These are phyloP conservation scores for Misopates orontium DNA, from an alignment of 257 asterid species.

Conservation along the genomic window DNA sequence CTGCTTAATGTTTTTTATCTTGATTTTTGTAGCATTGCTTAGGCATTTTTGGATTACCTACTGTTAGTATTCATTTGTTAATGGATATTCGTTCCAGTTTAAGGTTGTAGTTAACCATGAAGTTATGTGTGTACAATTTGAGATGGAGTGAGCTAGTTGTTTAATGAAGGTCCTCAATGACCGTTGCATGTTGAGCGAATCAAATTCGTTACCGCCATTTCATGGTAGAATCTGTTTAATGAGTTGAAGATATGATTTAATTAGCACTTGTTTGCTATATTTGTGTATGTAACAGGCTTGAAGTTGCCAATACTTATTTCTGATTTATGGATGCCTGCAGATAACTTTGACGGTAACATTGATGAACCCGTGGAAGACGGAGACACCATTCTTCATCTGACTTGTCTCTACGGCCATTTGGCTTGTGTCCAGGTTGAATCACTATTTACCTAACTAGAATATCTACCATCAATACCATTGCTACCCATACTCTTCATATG, in stretches of 20 bases:
- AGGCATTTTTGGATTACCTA: too few relatives aligned
- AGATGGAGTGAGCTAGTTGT: background rate
- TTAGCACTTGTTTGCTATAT: too few relatives aligned
- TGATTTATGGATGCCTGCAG: constrained; percentile 37
- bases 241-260: background rate
- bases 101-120: too few relatives aligned
- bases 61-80: too few relatives aligned
- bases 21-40: too few relatives aligned
- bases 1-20: too few relatives aligned
- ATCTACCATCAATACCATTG: background rate
- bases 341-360: constrained; percentile 63
- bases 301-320: constrained; percentile 25
- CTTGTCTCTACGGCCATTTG: constrained; percentile 86
- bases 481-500: background rate
- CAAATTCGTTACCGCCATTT: background rate
- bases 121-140: background rate
- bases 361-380: constrained; percentile 91
- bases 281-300: background rate
- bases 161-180: background rate
- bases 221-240: constrained; percentile 10
- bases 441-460: constrained; percentile 13
- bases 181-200: background rate
- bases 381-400: constrained; percentile 87
- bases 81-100: too few relatives aligned
- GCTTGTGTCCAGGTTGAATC: constrained; percentile 71